These are phyloP conservation scores for Sugiyamaella paludigena DNA, from an alignment of 1,139 yeast species.

Conservation along the genomic window DNA sequence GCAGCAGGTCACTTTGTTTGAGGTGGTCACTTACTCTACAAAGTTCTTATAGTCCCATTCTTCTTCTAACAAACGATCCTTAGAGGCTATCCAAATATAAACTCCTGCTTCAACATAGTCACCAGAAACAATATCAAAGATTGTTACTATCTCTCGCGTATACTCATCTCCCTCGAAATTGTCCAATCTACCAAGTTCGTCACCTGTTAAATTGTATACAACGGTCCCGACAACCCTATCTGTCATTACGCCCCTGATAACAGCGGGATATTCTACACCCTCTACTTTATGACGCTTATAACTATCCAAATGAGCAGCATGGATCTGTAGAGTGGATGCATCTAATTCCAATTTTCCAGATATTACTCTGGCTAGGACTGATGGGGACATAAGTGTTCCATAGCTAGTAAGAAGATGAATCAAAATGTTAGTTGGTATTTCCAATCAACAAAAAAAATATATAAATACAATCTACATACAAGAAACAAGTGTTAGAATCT, in stretches of 20 bases:
- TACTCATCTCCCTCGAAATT: conserved; percentile 38
- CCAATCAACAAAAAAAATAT: no score
- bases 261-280: conserved; percentile 36
- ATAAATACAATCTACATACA: no score
- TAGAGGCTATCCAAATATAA: conserved; percentile 29
- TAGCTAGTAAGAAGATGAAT: conserved; percentile 23
- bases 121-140: conserved; percentile 22
- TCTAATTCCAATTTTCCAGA: conserved; percentile 24
- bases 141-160: conserved; percentile 25
- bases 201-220: conserved; percentile 29
- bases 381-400: conserved; percentile 38
- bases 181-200: conserved; percentile 30
- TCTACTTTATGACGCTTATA: conserved; percentile 29
- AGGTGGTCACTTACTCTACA: conserved; percentile 3
- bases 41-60: conserved; percentile 30
- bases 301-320: conserved; percentile 27
- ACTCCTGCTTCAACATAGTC: conserved; percentile 23
- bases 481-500: no score
- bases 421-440: no score
- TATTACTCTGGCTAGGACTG: conserved; percentile 35
- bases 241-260: conserved; percentile 17
- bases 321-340: conserved; percentile 19
- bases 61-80: conserved; percentile 17
- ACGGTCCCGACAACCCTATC: conserved; percentile 31
- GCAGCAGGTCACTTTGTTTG: no score